Conservation (phyloP, 2,329 filamentous ascomycete species). For the Onygena corvina region DNA sequence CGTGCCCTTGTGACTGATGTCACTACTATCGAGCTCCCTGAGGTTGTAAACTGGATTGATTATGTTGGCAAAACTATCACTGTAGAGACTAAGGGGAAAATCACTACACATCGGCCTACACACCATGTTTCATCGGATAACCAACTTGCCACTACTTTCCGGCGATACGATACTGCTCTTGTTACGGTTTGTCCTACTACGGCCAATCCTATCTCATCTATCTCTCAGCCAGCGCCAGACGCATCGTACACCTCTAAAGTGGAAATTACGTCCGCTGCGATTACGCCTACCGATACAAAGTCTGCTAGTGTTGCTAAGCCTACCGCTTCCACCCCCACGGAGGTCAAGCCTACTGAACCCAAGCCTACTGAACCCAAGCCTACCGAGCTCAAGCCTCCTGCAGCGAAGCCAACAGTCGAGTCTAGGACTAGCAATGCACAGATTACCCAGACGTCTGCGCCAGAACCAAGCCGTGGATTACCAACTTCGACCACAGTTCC, state of each 20-base stretch:
- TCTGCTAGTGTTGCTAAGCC: too few species aligned
- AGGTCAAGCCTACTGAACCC: neutral
- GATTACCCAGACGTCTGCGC: neutral
- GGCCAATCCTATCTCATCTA: neutral
- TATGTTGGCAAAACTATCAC: conserved; percentile 42
- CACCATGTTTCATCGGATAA: neutral
- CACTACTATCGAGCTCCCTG: conserved; percentile 33
- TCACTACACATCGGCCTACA: neutral
- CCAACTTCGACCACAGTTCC: neutral
- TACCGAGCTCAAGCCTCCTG: neutral
- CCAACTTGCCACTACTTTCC: neutral
- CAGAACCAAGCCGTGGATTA: neutral
- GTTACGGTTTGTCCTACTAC: neutral
- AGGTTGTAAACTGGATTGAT: conserved; percentile 50
- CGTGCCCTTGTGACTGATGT: conserved; percentile 29
- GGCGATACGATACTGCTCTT: neutral
- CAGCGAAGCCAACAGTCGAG: neutral
- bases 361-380: neutral
- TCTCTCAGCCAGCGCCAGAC: neutral
- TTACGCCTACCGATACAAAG: neutral
- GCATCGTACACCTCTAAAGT: neutral
- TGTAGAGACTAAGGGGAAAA: conserved; percentile 17
- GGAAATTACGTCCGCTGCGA: neutral
- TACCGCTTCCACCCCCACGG: neutral
- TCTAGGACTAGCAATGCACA: neutral